Evolutionary conservation across 176 grass and related monocot species (phyloP), one percentile per base, ranked within the genome.

Genomic region (Chrysopogon serrulatus): DNA sequence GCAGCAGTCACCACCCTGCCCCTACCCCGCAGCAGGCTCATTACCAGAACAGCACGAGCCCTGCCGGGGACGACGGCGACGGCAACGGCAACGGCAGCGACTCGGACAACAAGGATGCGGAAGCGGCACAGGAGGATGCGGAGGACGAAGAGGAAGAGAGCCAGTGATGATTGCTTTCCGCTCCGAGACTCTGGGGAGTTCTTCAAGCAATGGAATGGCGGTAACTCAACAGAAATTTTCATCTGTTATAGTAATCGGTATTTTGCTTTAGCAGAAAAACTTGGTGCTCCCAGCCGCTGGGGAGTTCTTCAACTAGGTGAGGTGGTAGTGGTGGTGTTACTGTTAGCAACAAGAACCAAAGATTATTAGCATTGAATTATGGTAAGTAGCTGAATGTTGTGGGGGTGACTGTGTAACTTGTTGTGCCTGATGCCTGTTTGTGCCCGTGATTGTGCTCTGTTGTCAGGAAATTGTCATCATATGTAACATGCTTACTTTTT

Each of bases 91-190:
- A 77, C 27, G 78, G 57, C 80, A 82, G 84, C 10, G 84, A 87
- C 3, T 61, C 79, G 0, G 84, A 83, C 18, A 77, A 82, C 63
- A 86, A 90, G 19, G 84, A n/a, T n/a, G n/a, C n/a, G n/a, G n/a
- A 90, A 67, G 84, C 78, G 10, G 53, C 53, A n/a, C 49, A 23
- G 1, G 79, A 86, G 11, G 87, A 86, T 30, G 39, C 64, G 9
- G 83, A 90, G 37, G 88, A 82, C 0, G 88, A 86, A 13, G 88
- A 90, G 23, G 88, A 90, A 59, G 83, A 86, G 59, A 90, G 84
- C 84, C 88, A 90, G 84, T 87, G 33, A 83, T 15, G 16, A 10
- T n/a, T 60, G 21, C 19, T 23, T 23, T 32, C 24, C 6, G 2
- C 33, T 5, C 32, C 16, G n/a, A n/a, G n/a, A n/a, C n/a, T n/a